Base-by-base conservation (phyloP, 2,329 filamentous ascomycete species). In the Colletotrichum sublineola region DNA sequence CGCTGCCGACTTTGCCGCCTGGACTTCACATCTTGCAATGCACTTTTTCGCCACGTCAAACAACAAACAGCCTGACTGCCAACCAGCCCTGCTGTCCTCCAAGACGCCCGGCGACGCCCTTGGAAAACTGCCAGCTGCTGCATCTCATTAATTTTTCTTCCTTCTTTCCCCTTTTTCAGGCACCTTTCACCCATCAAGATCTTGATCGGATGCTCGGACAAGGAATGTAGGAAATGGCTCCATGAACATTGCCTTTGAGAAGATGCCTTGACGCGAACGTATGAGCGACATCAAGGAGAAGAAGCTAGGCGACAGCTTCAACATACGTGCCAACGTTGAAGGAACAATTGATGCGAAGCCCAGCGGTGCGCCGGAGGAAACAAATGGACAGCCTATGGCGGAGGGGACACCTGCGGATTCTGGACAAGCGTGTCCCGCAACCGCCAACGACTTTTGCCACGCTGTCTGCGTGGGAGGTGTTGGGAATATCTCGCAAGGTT, bases 211-310 rank as follows among this genome's bases (percentile, higher is more conserved):
- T 92, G 90, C 79, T 86, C 85, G 12, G 86, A 86, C 71, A 77
- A 84, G 15, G 77, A 80, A 2, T 92, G 90, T 78, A 85, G 85
- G 64, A 86, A 85, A 66, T 92, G 90, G 90, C 85, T 92, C 71
- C 90, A 92, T 75, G 85, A 89, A 68, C 86, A 90, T 57, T 92
- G 90, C 75, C 82, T 92, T n/a, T 82, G 85, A 42, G 85, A 90
- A 75, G 86, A 89, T 18, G 84, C 86, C 5, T 82, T 91, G 15
- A 80, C 83, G 76, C 82, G 82, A 40, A 85, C 87, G 0, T 89
- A 83, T 76, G 81, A 78, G 81, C 15, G 81, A 82, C 42, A 81
- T 84, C 71, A 74, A 63, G 40, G 60, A 65, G 11, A 71, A 60
- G 60, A 68, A 60, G 29, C 53, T 61, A 24, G 74, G 75, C 31